Evolutionary conservation across 768 basidiomycete species (phyloP).

Genomic region (Agaricus blazei): DNA sequence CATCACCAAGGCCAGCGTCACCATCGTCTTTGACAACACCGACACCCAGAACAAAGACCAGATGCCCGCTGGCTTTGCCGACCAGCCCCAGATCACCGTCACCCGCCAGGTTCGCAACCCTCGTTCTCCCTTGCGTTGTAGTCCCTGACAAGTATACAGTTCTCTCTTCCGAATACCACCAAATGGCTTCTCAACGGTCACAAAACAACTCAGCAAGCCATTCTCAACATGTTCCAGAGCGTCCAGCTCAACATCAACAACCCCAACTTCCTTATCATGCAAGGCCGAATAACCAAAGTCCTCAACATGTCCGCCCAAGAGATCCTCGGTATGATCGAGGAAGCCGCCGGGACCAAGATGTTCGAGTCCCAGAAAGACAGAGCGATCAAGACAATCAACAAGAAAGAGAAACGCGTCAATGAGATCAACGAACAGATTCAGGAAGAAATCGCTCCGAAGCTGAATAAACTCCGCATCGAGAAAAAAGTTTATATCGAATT

Average conservation of each 20-base stretch:
- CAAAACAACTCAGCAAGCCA: slow-evolving; percentile 76
- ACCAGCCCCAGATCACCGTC: slow-evolving; percentile 86
- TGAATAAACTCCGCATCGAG: slow-evolving; percentile 85
- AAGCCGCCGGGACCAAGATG: slow-evolving; percentile 98
- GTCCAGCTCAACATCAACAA: slow-evolving; percentile 99
- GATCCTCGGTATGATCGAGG: slow-evolving; percentile 97
- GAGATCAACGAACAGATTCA: slow-evolving; percentile 76
- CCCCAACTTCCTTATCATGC: slow-evolving; percentile 99
- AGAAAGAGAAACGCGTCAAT: slow-evolving; percentile 94
- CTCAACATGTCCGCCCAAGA: slow-evolving; percentile 98
- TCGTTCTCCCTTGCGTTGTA: not conserved
- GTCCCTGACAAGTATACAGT: slow-evolving; percentile 37
- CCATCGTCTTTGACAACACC: slow-evolving; percentile 98
- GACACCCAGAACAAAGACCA: slow-evolving; percentile 75
- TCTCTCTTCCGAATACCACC: slow-evolving; percentile 86
- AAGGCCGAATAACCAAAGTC: slow-evolving; percentile 98
- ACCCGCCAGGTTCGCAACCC: slow-evolving; percentile 77
- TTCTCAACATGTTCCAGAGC: slow-evolving; percentile 92
- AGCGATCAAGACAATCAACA: slow-evolving; percentile 91
- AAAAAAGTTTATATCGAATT: slow-evolving; percentile 86
- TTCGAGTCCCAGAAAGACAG: slow-evolving; percentile 98
- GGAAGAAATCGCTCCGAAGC: slow-evolving; percentile 93
- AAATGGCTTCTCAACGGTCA: slow-evolving; percentile 97
- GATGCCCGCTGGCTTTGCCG: slow-evolving; percentile 59
- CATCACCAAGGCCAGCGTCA: slow-evolving; percentile 94